These are phyloP conservation scores for Dioscorea zingiberensis DNA, from an alignment of 106 monocot species.

Conservation along the genomic window DNA sequence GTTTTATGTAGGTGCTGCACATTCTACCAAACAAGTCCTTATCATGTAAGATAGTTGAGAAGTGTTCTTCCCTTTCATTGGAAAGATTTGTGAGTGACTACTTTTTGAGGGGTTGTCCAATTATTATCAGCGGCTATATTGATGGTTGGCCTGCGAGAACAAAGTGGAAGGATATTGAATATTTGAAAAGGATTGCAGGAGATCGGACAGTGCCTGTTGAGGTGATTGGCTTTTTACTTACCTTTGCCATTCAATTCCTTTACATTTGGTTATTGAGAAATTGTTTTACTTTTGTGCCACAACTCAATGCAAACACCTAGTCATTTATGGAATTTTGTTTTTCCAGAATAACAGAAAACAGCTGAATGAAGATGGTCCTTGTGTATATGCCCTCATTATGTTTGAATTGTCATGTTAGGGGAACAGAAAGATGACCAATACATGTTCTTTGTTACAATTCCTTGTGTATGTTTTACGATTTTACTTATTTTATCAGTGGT, in stretches of 20 bases:
- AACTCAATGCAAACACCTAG: too few relatives aligned
- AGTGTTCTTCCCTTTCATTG: slow-evolving; percentile 34
- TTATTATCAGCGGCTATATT: slow-evolving; percentile 53
- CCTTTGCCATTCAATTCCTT: not conserved
- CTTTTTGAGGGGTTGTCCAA: slow-evolving; percentile 43
- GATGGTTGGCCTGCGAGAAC: slow-evolving; percentile 68
- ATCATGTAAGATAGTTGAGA: slow-evolving; percentile 36
- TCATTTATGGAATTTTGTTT: too few relatives aligned
- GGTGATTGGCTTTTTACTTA: slow-evolving; percentile 21
- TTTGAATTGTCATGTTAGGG: too few relatives aligned
- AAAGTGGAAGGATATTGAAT: slow-evolving; percentile 60
- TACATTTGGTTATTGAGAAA: not conserved
- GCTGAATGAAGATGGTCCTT: too few relatives aligned
- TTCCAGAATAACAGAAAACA: too few relatives aligned
- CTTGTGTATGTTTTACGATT: too few relatives aligned
- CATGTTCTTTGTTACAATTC: too few relatives aligned
- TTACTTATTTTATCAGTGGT: too few relatives aligned
- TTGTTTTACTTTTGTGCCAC: too few relatives aligned
- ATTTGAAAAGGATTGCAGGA: slow-evolving; percentile 54
- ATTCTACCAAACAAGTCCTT: slow-evolving; percentile 51
- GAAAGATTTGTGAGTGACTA: slow-evolving; percentile 58
- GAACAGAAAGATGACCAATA: too few relatives aligned
- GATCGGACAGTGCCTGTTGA: slow-evolving; percentile 72
- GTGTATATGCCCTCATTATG: too few relatives aligned
- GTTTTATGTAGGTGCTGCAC: slow-evolving; percentile 29